A percentile compares a stretch with the other conserved stretches of the same genome.
These are phyloP conservation scores for Vaccinium darrowii DNA, from an alignment of 148 eudicot genomes.

Conservation along the genomic window DNA sequence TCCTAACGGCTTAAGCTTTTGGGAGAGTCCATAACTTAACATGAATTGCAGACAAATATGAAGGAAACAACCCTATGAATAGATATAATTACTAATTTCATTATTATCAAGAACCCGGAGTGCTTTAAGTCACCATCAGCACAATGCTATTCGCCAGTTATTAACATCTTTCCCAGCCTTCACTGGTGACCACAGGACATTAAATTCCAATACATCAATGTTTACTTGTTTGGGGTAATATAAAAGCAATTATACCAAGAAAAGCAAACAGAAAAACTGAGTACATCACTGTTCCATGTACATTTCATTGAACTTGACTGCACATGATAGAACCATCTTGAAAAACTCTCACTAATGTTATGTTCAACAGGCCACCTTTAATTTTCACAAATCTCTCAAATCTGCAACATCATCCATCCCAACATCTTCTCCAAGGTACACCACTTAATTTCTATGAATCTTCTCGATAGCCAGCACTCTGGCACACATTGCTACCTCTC, in stretches of 20 bases:
- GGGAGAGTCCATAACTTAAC: too few species aligned
- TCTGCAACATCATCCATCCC: neutral
- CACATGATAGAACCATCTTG: conserved; percentile 1
- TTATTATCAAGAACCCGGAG: neutral
- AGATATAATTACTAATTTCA: neutral
- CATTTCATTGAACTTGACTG: neutral
- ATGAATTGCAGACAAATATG: neutral
- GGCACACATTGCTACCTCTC: neutral
- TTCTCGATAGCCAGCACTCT: neutral
- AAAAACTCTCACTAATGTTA: neutral
- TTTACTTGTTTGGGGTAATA: neutral
- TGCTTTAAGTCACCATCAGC: neutral
- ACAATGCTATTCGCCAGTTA: neutral
- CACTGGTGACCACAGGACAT: neutral
- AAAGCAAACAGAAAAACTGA: neutral
- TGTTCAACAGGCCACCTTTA: neutral
- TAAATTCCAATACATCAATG: neutral
- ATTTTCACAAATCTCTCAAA: neutral
- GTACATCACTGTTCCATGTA: neutral
- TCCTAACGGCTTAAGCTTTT: too few species aligned
- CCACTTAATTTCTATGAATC: neutral
- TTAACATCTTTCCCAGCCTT: neutral
- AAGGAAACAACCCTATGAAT: neutral
- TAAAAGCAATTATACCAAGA: neutral
- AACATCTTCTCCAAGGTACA: neutral